These are phyloP conservation scores for Nasturtium officinale DNA, from an alignment of 345 rosid species.

Conservation along the genomic window DNA sequence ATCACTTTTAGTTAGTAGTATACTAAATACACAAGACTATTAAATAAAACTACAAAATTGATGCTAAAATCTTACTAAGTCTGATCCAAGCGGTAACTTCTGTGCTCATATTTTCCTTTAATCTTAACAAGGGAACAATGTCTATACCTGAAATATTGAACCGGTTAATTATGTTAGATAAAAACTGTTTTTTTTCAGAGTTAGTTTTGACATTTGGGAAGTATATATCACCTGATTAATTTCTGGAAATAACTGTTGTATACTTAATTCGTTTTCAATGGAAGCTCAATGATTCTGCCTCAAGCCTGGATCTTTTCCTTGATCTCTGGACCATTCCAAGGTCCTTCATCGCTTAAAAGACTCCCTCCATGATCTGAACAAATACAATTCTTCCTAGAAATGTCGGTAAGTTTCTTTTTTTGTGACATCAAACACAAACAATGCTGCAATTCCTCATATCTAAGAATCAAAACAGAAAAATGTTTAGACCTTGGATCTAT, in stretches of 20 bases:
- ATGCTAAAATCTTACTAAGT: neutral
- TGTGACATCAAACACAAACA: slow-evolving; percentile 10
- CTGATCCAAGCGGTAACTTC: neutral
- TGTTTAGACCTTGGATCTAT: slow-evolving; percentile 66
- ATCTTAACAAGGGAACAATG: neutral
- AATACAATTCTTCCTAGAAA: slow-evolving; percentile 86
- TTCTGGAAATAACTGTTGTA: slow-evolving; percentile 2
- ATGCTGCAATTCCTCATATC: neutral
- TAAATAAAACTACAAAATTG: neutral
- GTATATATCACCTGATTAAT: neutral
- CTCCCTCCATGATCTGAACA: slow-evolving; percentile 81
- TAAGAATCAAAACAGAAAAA: neutral
- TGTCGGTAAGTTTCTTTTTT: slow-evolving; percentile 84
- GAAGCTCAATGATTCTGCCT: neutral
- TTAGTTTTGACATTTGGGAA: neutral
- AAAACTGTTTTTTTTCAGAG: too few relatives aligned
- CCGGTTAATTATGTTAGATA: too few relatives aligned
- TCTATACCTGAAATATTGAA: neutral
- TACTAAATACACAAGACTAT: neutral
- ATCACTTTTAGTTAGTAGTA: neutral
- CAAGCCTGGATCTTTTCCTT: slow-evolving; percentile 47
- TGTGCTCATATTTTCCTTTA: neutral
- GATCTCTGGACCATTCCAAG: slow-evolving; percentile 81
- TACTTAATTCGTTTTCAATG: neutral
- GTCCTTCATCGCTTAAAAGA: slow-evolving; percentile 78